These are phyloP conservation scores for Pseudogymnoascus sp. DNA, from an alignment of 2,329 filamentous ascomycete species.

Conservation along the genomic window DNA sequence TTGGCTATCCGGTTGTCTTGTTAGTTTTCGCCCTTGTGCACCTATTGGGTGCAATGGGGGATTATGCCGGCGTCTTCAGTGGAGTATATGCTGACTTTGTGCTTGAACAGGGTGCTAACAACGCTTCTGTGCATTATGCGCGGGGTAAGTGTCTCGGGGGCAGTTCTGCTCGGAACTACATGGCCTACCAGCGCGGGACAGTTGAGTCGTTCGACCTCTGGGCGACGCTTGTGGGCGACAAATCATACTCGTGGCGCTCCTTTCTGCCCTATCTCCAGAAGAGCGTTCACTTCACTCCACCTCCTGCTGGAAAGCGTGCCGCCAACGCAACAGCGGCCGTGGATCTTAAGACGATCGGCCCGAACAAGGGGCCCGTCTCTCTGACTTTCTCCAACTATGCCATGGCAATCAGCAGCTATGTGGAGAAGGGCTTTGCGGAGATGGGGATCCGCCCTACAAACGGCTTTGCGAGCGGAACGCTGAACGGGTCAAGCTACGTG, in stretches of 20 bases:
- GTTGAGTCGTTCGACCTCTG: conserved; percentile 29
- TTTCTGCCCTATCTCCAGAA: conserved; percentile 35
- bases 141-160: conserved; percentile 28
- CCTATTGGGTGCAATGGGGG: background rate
- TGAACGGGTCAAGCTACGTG: conserved; percentile 8
- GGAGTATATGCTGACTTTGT: conserved; percentile 11
- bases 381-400: conserved; percentile 13
- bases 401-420: conserved; percentile 15
- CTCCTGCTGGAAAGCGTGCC: conserved; percentile 10
- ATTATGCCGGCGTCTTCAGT: background rate
- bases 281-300: conserved; percentile 30
- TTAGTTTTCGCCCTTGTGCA: conserved; percentile 6
- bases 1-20: background rate
- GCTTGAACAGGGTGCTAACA: conserved; percentile 13
- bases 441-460: conserved; percentile 13
- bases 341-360: background rate
- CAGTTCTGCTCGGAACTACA: conserved; percentile 26
- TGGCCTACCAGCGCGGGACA: conserved; percentile 33
- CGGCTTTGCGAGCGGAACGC: conserved; percentile 19
- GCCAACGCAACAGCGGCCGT: conserved; percentile 11
- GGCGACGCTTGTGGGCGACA: conserved; percentile 34
- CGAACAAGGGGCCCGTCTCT: background rate
- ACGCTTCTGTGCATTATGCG: conserved; percentile 22
- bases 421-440: conserved; percentile 13
- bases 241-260: conserved; percentile 34